Percentiles rank a stretch among this genome's conserved stretches.
Evolutionary conservation across 495 filamentous ascomycete species (phyloP).

Genomic region (Clohesyomyces aquaticus): DNA sequence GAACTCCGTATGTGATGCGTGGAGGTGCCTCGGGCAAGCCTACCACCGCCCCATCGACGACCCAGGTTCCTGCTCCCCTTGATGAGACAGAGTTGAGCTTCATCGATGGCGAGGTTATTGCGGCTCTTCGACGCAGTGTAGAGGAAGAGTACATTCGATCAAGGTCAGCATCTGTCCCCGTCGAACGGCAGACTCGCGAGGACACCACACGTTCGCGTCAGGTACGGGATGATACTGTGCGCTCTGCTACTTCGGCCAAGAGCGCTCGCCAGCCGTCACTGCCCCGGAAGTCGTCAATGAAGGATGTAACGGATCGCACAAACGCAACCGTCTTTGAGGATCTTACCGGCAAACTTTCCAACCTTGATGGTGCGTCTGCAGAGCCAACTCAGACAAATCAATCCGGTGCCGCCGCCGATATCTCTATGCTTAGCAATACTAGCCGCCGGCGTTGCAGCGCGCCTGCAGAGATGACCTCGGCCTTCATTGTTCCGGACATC

Average conservation of each 20-base stretch:
- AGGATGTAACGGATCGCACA: slow-evolving; percentile 38
- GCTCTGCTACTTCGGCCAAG: slow-evolving; percentile 17
- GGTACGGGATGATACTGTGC: not conserved
- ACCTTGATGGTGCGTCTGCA: slow-evolving; percentile 4
- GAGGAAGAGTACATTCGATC: slow-evolving; percentile 43
- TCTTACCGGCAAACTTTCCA: slow-evolving; percentile 33
- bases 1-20: slow-evolving; percentile 30
- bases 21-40: slow-evolving; percentile 16
- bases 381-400: slow-evolving; percentile 35
- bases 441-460: slow-evolving; percentile 43
- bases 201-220: slow-evolving; percentile 28
- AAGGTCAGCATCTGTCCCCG: slow-evolving; percentile 11
- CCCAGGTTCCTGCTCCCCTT: slow-evolving; percentile 19
- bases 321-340: slow-evolving; percentile 34
- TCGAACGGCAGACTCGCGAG: slow-evolving; percentile 24
- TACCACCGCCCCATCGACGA: slow-evolving; percentile 2
- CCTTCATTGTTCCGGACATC: slow-evolving; percentile 74
- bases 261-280: slow-evolving; percentile 28
- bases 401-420: slow-evolving; percentile 24
- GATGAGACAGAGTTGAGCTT: slow-evolving; percentile 44
- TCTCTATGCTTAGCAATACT: slow-evolving; percentile 43
- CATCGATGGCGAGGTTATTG: slow-evolving; percentile 40
- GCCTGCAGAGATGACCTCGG: slow-evolving; percentile 71
- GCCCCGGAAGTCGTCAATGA: slow-evolving; percentile 46
- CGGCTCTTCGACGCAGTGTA: slow-evolving; percentile 41